Evolutionary conservation across 768 basidiomycete genomes (phyloP).

Genomic region (Clitopilus hobsonii): DNA sequence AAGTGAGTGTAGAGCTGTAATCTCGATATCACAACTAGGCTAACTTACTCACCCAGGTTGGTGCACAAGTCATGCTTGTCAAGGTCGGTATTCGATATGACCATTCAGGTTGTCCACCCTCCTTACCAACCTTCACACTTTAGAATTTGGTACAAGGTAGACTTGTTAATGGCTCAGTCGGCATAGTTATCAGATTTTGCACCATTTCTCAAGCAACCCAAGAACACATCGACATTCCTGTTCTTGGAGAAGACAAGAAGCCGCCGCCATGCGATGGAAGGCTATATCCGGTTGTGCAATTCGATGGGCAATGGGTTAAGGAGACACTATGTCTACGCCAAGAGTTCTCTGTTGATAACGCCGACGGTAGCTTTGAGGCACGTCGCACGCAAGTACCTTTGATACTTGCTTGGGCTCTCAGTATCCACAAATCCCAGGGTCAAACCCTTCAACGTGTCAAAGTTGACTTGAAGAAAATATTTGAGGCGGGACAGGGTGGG

Average conservation of each 20-base stretch:
- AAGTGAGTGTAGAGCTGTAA: constrained; percentile 38
- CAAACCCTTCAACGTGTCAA: constrained; percentile 84
- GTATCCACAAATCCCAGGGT: constrained; percentile 88
- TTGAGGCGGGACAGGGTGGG: constrained; percentile 77
- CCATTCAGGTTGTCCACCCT: not conserved
- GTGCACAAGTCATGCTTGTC: constrained; percentile 84
- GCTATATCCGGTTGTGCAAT: constrained; percentile 58
- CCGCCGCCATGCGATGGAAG: constrained; percentile 13
- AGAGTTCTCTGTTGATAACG: constrained; percentile 63
- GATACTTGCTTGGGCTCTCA: constrained; percentile 85
- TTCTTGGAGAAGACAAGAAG: constrained; percentile 19
- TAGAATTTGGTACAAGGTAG: constrained; percentile 67
- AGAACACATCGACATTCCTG: constrained; percentile 30
- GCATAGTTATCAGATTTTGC: constrained; percentile 44
- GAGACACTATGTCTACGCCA: constrained; percentile 45
- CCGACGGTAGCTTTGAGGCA: constrained; percentile 55
- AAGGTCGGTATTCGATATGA: constrained; percentile 42
- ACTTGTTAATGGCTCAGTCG: constrained; percentile 70
- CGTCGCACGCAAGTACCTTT: constrained; percentile 63
- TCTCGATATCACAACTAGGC: too few relatives aligned
- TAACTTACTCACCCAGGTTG: too few relatives aligned
- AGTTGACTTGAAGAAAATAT: constrained; percentile 69
- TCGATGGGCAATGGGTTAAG: constrained; percentile 44
- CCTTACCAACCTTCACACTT: not conserved
- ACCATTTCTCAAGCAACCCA: constrained; percentile 37